A percentile compares a stretch with the other conserved stretches of the same genome.
These are phyloP conservation scores for Sporothrix sp. DNA, from an alignment of 2,329 filamentous ascomycete genomes.

Conservation along the genomic window DNA sequence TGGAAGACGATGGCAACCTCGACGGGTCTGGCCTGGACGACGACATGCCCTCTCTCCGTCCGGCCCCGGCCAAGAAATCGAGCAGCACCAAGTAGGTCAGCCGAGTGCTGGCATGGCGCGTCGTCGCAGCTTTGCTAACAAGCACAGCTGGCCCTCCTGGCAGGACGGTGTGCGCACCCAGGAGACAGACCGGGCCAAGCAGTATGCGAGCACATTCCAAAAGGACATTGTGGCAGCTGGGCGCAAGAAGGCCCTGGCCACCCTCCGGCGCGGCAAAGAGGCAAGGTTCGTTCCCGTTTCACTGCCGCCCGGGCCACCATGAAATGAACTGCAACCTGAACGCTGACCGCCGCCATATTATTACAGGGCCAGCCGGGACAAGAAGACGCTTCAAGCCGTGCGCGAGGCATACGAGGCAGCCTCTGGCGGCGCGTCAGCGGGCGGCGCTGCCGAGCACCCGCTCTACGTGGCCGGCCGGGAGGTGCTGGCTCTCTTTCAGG, in stretches of 20 bases:
- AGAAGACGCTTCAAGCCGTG: neutral
- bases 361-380: neutral
- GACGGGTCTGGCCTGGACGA: too few species aligned
- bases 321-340: neutral
- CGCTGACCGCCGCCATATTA: too few species aligned
- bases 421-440: neutral
- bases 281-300: neutral
- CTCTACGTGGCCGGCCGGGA: constrained; percentile 12
- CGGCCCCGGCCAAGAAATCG: neutral
- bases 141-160: constrained; percentile 8
- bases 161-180: constrained; percentile 12
- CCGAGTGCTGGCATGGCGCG: too few species aligned
- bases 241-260: constrained; percentile 6
- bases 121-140: neutral
- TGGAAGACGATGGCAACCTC: neutral
- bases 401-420: neutral
- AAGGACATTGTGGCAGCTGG: constrained; percentile 2
- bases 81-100: neutral
- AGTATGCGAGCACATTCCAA: constrained; percentile 14
- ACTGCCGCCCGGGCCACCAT: neutral
- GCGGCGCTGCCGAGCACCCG: neutral
- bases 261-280: constrained; percentile 4
- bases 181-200: constrained; percentile 14
- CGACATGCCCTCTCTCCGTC: neutral
- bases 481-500: constrained; percentile 11